A percentile compares a stretch with the other conserved stretches of the same genome.
Conservation (phyloP, 495 filamentous ascomycete genomes). For the Neurospora sp. region DNA sequence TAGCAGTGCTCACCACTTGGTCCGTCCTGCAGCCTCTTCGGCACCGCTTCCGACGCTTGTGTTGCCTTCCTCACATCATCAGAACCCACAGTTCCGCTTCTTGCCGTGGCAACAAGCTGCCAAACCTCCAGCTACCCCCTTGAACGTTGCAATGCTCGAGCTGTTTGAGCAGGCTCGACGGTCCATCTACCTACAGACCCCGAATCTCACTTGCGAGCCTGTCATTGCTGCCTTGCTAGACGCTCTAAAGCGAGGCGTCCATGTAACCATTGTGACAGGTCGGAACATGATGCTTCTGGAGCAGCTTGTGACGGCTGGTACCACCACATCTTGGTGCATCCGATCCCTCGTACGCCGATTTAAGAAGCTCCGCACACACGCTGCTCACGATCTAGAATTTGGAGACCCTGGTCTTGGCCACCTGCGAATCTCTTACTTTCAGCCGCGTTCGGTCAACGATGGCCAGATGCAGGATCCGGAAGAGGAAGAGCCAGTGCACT, state of each 20-base stretch:
- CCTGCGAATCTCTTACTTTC: constrained; percentile 42
- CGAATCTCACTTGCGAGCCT: constrained; percentile 54
- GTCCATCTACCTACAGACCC: constrained; percentile 56
- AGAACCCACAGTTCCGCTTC: constrained; percentile 43
- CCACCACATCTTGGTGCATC: constrained; percentile 49
- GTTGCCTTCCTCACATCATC: constrained; percentile 59
- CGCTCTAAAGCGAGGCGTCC: constrained; percentile 47
- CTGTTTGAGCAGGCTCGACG: constrained; percentile 40
- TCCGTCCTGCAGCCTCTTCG: neutral
- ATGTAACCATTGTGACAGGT: constrained; percentile 53
- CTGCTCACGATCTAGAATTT: constrained; percentile 19
- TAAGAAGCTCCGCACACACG: constrained; percentile 10
- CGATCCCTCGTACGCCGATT: constrained; percentile 41
- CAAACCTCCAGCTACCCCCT: constrained; percentile 49
- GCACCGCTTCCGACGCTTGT: constrained; percentile 40
- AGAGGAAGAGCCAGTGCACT: constrained; percentile 47
- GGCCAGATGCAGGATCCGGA: neutral
- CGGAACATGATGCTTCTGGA: constrained; percentile 61
- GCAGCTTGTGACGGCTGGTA: constrained; percentile 61
- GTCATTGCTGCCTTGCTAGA: constrained; percentile 45
- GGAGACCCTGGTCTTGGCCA: constrained; percentile 20
- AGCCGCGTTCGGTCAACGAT: constrained; percentile 7
- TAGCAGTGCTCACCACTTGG: constrained; percentile 11
- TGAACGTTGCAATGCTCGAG: constrained; percentile 51
- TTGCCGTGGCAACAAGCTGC: constrained; percentile 34